Conservation (phyloP, 2,329 filamentous ascomycete species). For the Aspergillus glaucus region DNA sequence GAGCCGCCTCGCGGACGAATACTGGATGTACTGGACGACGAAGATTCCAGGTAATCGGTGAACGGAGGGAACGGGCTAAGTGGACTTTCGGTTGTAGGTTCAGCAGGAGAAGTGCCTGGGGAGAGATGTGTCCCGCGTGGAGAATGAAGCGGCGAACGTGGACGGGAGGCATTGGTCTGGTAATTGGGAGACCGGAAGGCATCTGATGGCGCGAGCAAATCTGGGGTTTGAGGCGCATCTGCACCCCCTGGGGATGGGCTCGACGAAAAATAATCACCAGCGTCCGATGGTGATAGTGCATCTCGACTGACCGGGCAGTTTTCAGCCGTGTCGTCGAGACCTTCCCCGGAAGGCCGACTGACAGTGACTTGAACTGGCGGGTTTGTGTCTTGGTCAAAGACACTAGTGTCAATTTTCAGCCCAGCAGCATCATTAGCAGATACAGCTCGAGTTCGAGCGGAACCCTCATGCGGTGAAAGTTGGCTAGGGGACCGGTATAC, state of each 20-base stretch:
- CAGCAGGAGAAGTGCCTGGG: constrained; percentile 5
- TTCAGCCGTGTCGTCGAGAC: constrained; percentile 11
- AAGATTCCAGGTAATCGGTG: constrained; percentile 50
- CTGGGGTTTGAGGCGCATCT: constrained; percentile 25
- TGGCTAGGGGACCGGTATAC: neutral
- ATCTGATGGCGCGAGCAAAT: constrained; percentile 40
- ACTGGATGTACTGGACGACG: constrained; percentile 47
- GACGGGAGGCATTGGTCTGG: constrained; percentile 15
- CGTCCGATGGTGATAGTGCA: constrained; percentile 27
- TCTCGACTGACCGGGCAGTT: constrained; percentile 16
- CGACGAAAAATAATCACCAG: constrained; percentile 18
- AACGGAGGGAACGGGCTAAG: constrained; percentile 63
- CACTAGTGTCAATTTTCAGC: constrained; percentile 38
- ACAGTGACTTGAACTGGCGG: constrained; percentile 34
- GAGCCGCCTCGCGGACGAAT: constrained; percentile 48
- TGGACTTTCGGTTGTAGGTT: constrained; percentile 26
- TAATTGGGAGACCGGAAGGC: constrained; percentile 35
- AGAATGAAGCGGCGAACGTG: constrained; percentile 23
- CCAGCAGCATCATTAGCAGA: constrained; percentile 53
- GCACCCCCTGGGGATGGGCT: constrained; percentile 25
- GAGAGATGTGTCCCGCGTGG: constrained; percentile 20
- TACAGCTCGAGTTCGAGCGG: constrained; percentile 46
- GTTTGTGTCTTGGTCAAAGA: constrained; percentile 17
- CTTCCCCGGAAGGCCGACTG: constrained; percentile 31
- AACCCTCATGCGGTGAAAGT: constrained; percentile 2